Base-by-base conservation (phyloP, 805 yeast genomes). In the Scheffersomyces amazonensis region DNA sequence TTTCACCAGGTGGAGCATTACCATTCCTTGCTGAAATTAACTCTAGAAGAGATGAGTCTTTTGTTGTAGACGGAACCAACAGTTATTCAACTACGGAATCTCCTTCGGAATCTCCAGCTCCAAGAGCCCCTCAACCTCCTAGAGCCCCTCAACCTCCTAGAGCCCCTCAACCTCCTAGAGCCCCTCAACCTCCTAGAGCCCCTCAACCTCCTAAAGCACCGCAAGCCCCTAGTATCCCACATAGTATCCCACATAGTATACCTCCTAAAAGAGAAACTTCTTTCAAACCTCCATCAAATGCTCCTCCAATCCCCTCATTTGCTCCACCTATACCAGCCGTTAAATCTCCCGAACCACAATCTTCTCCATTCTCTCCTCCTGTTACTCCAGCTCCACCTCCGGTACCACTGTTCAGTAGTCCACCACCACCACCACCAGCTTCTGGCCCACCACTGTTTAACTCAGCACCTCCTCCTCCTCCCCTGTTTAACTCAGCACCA, bases 11-110 rank as follows among this genome's bases (percentile, higher is more conserved):
- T 7, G 78, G 78, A 1, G 75, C 68, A 0, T 53, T 78, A 16
- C 84, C 84, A 8, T 79, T 80, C 48, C 62, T 79, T 31, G 80
- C 80, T 1, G 76, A 78, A 39, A 79, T 80, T 35, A 76, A 78
- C 42, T 69, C 73, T 27, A 76, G 73, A 52, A 64, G 83, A 55
- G 67, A 73, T 44, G 81, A 79, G 15, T 40, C 69, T 1, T 53
- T 63, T 52, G 81, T 76, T 11, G 69, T 78, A 11, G 79, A 71
- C 38, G 44, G 44, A 13, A 19, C 24, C 20, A 10, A 34, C 12
- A 53, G 50, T 27, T 29, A 25, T 28, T 30, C 43, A 3, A 39
- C 46, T 6, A 38, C 53, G 12, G 48, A 41, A 12, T 13, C 22
- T 5, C 3, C 31, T 25, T n/a, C 24, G 36, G 9, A 35, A 59